Conservation (phyloP, 2,329 filamentous ascomycete species). For the Lachnum nothofagi region DNA sequence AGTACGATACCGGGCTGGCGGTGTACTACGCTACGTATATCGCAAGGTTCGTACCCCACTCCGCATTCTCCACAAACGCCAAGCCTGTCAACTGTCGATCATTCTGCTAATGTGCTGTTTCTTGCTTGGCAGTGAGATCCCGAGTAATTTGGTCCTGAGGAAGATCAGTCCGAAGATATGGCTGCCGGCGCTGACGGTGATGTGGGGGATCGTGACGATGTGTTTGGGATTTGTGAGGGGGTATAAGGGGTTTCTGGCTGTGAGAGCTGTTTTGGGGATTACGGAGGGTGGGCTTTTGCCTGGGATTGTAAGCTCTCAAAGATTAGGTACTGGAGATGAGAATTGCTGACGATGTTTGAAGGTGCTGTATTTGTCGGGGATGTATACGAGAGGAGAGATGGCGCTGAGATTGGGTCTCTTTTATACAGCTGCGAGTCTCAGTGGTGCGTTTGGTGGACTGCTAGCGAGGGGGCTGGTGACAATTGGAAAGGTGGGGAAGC, state of each 20-base stretch:
- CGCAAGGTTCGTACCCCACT: conserved; percentile 40
- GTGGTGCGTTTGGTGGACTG: conserved; percentile 52
- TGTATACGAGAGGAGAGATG: conserved; percentile 48
- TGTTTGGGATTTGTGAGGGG: conserved; percentile 46
- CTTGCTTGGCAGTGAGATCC: conserved; percentile 41
- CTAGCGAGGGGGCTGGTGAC: conserved; percentile 56
- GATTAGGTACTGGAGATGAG: background rate
- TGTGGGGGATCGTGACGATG: conserved; percentile 65
- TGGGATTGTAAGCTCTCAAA: conserved; percentile 49
- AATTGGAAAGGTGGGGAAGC: conserved; percentile 49
- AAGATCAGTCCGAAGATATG: conserved; percentile 50
- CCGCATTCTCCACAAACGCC: background rate
- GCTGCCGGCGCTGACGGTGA: conserved; percentile 57
- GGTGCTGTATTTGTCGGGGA: conserved; percentile 59
- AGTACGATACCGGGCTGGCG: conserved; percentile 60
- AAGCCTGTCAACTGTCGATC: background rate
- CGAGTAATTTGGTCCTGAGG: conserved; percentile 54
- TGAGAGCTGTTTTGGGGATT: conserved; percentile 56
- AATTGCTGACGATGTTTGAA: conserved; percentile 23
- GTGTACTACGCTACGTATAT: conserved; percentile 64
- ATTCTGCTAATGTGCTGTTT: conserved; percentile 1
- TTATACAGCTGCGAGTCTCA: conserved; percentile 61
- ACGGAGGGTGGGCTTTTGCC: conserved; percentile 62
- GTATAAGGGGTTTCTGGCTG: conserved; percentile 51
- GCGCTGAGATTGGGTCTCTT: conserved; percentile 60